Conservation (phyloP, 1,284 basidiomycete species). For the Sporisorium graminicola region DNA sequence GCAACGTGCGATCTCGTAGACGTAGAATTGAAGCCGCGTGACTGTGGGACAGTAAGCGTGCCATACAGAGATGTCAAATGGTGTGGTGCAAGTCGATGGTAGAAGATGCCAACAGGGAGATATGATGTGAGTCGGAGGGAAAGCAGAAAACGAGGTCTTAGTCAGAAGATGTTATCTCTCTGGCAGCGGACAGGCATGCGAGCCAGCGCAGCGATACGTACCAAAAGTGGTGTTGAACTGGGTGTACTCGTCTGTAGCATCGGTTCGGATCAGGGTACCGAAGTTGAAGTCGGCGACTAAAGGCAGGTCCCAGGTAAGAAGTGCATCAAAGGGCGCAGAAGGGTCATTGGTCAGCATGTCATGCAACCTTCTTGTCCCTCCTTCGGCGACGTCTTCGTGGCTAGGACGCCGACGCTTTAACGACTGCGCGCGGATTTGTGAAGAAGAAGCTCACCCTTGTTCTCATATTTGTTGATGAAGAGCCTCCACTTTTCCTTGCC, state of each 20-base stretch:
- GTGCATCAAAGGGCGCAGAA: background rate
- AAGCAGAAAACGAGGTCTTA: slow-evolving; percentile 9
- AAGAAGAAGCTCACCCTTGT: slow-evolving; percentile 69
- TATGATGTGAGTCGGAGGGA: background rate
- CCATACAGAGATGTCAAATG: background rate
- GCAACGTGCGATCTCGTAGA: slow-evolving; percentile 94
- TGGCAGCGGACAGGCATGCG: too few relatives aligned
- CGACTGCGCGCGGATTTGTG: background rate
- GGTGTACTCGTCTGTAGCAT: slow-evolving; percentile 85
- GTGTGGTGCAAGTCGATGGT: slow-evolving; percentile 1
- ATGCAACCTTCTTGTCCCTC: background rate
- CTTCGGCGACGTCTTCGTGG: background rate
- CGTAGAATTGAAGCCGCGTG: slow-evolving; percentile 82
- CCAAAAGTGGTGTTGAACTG: slow-evolving; percentile 96
- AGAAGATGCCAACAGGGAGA: background rate
- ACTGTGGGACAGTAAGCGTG: slow-evolving; percentile 65
- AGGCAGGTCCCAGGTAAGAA: background rate
- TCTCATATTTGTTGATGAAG: slow-evolving; percentile 83
- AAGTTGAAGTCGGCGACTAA: slow-evolving; percentile 93
- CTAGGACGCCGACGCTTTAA: background rate
- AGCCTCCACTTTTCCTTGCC: slow-evolving; percentile 92
- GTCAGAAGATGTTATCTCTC: slow-evolving; percentile 1
- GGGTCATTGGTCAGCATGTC: background rate
- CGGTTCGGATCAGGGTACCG: slow-evolving; percentile 90
- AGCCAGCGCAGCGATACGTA: slow-evolving; percentile 69